Base-by-base conservation (phyloP, 306 rosid genomes). In the Dryas drummondii region DNA sequence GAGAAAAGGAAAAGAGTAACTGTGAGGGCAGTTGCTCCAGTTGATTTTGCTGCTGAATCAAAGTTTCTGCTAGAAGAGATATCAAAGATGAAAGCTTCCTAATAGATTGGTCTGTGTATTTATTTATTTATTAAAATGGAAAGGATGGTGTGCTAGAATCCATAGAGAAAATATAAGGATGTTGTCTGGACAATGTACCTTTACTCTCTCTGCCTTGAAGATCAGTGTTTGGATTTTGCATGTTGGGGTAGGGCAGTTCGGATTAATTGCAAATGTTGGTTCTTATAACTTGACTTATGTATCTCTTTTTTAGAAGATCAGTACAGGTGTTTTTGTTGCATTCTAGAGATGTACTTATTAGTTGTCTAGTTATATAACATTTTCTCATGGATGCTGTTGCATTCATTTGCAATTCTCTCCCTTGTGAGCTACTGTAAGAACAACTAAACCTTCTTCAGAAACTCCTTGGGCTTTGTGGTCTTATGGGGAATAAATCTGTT, bases 1-100 rank as follows among this genome's bases (percentile, higher is more conserved):
- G 98, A 92, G 81, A 94, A 88, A 90, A 82, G 93, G 68, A 96
- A 92, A 74, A 89, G 97, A 87, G 76, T 92, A 19, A 94, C 97
- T 49, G 92, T 78, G 46, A 74, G 88, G 81, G 80, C 90, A 9
- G 87, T 87, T 68, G 93, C 96, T 72, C 91, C 97, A 4, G 86
- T 92, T 80, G 97, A 94, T 66, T 94, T 76, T 22, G 91, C 97
- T 80, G 88, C 90, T 19, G 99, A 92, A 56, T 90, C 99, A 57
- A 92, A 57, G 60, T 32, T 82, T 61, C 78, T 89, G 74, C 89
- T 94, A 2, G 99, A 94, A 84, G 93, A 87, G 12, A 90, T 92
- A 70, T 84, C 97, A 5, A 92, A 92, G 85, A 87, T 84, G 90
- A 80, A 61, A 63, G 87, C 50, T 63, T 80, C 85, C 4, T 74